Percentiles rank a stretch among this genome's conserved stretches.
phyloP scores from a whole-genome alignment of 2,329 filamentous ascomycete genomes.

The Beauveria bassiana region DNA sequence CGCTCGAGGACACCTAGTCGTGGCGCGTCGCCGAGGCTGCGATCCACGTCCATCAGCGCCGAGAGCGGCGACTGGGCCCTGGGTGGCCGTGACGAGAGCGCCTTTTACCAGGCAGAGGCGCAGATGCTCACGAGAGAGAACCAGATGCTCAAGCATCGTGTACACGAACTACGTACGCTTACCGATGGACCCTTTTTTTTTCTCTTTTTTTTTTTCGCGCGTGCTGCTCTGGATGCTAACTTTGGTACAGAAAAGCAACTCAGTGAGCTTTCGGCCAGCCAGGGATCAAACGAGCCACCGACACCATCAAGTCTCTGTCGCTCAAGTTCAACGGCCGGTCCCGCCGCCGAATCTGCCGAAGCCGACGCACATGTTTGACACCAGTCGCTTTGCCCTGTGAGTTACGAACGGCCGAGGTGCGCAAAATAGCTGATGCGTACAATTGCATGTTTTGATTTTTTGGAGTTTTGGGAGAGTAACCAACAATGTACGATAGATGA shows the following conservation, averaged over 20 bases:
- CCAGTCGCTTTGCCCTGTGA: not conserved
- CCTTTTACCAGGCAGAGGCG: constrained; percentile 76
- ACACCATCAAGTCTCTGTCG: constrained; percentile 41
- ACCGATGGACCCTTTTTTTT: not conserved
- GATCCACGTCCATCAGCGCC: constrained; percentile 49
- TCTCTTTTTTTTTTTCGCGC: too few relatives aligned
- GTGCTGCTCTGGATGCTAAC: constrained; percentile 14
- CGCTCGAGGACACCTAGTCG: constrained; percentile 53
- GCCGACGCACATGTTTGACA: not conserved
- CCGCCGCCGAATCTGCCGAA: constrained; percentile 29
- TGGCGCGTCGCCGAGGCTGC: constrained; percentile 47
- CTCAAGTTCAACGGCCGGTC: constrained; percentile 36
- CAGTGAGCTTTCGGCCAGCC: constrained; percentile 30
- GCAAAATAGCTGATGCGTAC: not conserved
- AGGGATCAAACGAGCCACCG: constrained; percentile 35
- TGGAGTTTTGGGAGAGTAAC: not conserved
- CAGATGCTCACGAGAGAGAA: constrained; percentile 72
- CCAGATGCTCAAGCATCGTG: constrained; percentile 70
- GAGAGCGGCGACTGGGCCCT: constrained; percentile 55
- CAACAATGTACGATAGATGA: not conserved
- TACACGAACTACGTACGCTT: constrained; percentile 58
- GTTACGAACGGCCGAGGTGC: not conserved
- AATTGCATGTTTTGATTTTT: not conserved
- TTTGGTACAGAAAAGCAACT: constrained; percentile 41
- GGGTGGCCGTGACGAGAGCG: constrained; percentile 63